A percentile compares a stretch with the other conserved stretches of the same genome.
Conservation (phyloP, 805 yeast species). For the Wickerhamiella alocasiicola region DNA sequence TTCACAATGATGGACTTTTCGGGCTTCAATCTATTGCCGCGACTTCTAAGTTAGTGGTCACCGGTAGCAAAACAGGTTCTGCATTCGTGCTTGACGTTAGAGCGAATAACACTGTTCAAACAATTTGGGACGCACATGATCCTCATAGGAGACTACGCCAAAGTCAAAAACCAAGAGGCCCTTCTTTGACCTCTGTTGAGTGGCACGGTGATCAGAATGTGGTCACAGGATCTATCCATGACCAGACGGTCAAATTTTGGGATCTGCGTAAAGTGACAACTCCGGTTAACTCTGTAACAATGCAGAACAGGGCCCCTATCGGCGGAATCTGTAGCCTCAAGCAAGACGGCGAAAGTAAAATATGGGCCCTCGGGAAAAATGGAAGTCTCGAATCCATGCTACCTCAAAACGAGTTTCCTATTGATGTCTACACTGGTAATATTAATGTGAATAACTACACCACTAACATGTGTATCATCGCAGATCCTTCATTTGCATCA, state of each 20-base stretch:
- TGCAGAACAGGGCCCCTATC: neutral
- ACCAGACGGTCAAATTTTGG: constrained; percentile 9
- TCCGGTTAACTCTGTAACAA: constrained; percentile 1
- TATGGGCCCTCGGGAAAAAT: constrained; percentile 6
- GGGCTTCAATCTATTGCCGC: neutral
- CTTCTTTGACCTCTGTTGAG: constrained; percentile 1
- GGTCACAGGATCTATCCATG: constrained; percentile 5
- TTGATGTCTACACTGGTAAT: neutral
- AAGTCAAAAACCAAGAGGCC: neutral
- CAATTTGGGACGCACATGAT: constrained; percentile 7
- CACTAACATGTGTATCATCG: neutral
- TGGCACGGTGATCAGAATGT: constrained; percentile 2
- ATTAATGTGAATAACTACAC: neutral
- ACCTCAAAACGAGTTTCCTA: neutral
- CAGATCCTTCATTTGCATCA: neutral
- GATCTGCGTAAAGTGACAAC: constrained; percentile 1
- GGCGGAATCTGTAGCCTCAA: constrained; percentile 1
- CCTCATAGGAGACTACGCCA: constrained; percentile 2
- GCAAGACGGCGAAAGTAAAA: constrained; percentile 2
- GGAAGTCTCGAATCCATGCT: constrained; percentile 6
- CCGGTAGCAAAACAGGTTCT: constrained; percentile 6
- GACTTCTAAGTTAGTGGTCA: neutral
- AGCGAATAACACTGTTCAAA: neutral
- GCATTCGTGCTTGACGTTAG: constrained; percentile 2
- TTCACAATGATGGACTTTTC: neutral